Evolutionary conservation across 805 yeast species (phyloP), one percentile per base, ranked within the genome.

Genomic region (Wickerhamomyces bovis): DNA sequence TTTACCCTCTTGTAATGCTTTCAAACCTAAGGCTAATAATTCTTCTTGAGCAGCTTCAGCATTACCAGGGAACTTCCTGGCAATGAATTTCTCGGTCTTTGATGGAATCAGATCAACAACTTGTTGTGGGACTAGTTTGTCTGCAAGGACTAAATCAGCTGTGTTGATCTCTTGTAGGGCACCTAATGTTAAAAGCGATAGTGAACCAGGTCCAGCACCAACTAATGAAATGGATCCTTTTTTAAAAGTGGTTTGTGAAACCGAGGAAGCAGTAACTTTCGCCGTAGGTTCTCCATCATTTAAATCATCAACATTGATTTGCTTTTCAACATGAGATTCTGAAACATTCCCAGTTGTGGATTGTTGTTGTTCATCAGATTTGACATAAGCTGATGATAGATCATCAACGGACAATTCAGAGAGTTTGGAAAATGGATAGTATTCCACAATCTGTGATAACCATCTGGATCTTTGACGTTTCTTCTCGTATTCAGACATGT

Each of bases 11-110:
- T 70, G 53, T 22, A 89, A 63, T 0, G 81, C 83, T 30, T 73
- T 75, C 16, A 92, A 66, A 0, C 96, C 97, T 53, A 83, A 63
- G n/a, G 73, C 69, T 30, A 89, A 68, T 39, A 92, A 72, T 64
- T 92, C 96, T 49, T 85, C 76, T 65, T 92, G 98, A 0, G 98
- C 98, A 42, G 77, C 76, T 58, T 89, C 97, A 1, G 98, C 97
- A 62, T 92, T 92, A 1, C 98, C 98, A 3, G 98, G 98, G 67
- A 89, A 92, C 64, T 92, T 92, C 38, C 89, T 76, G 2, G 98
- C 98, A 49, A 92, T 89, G 61, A 85, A 89, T 4, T 84, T 70
- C 40, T 81, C 83, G 1, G 95, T 86, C 26, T 73, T 72, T 26
- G 75, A 63, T 0, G 97, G 97, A n/a, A 92, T 83, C 18, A 90